Evolutionary conservation across 129 eudicot species (phyloP), one percentile per base, ranked within the genome.

Genomic region (Lonicera japonica): DNA sequence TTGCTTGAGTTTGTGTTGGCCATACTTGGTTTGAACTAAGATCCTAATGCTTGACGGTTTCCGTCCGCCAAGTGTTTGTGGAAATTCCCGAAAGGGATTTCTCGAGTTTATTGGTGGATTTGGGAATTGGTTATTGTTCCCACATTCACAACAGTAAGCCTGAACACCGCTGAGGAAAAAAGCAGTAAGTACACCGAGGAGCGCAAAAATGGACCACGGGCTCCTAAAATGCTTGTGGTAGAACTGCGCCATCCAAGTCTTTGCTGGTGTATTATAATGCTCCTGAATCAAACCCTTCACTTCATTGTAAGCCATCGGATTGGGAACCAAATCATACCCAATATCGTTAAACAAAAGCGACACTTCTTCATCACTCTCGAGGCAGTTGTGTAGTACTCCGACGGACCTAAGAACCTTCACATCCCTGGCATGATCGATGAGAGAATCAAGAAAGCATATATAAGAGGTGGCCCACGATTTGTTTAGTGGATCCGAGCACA

Each of bases 161-260:
- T 81, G 87, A n/a, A 76, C 61, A 47, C 71, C 24, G 38, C 68
- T 66, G 10, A 81, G 67, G 65, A 68, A 64, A 21, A 77, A 60
- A 40, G 70, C 61, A 56, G 69, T 38, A 59, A 73, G n/a, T 22
- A 77, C 77, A 21, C 47, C 80, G 5, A 66, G 6, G 11, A 81
- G 61, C 11, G 83, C 82, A 51, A 70, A 59, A 25, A 62, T 20
- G 11, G 83, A 57, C 87, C 83, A 81, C 0, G 87, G 87, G 50
- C 18, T 69, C 54, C 53, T 77, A 39, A 81, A 73, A 45, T 77
- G 72, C 52, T 61, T 64, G 21, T 47, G 72, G 21, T 21, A 64
- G 15, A 77, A 65, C n/a, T 74, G 69, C 5, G 72, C 70, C 3
- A 70, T 29, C 75, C 74, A 73, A 19, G 73, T 61, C 25, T 73